Evolutionary conservation across 1,284 basidiomycete species (phyloP), one percentile per base, ranked within the genome.

Genomic region (Cutaneotrichosporon arboriforme): DNA sequence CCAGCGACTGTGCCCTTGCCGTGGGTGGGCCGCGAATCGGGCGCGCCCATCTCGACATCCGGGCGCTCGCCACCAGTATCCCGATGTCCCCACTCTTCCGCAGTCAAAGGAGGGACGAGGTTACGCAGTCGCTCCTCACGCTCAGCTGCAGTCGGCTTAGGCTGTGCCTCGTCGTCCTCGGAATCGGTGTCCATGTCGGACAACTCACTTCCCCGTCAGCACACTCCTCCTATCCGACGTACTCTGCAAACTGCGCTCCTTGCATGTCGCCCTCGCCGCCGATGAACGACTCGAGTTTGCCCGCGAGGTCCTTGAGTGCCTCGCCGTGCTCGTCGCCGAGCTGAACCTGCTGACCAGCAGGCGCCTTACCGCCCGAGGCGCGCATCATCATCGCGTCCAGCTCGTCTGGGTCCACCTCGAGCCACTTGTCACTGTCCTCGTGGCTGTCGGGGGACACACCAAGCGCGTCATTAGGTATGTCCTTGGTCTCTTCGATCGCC

Each of bases 241-340:
- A 94, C 90, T 93, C 91, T 46, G 85, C 83, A 65, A 97, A 93
- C 57, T 80, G 75, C 0, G 90, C 92, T 1, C 92, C 92, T 62
- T 90, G 85, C 5, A 94, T 58, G 59, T 88, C 85, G 5, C 92
- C 92, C 68, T 91, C 76, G 2, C 87, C 90, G 61, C 90, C 85
- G 2, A 97, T 83, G 68, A 97, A 97, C 26, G 80, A 78, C 65
- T 89, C 85, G 0, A 97, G 88, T 70, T 90, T 88, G 58, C 81
- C 77, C 10, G 92, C 90, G 46, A 97, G 79, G 58, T 82, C 80
- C 61, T 83, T 82, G 41, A 97, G 74, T 51, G 81, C 83, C 15
- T 79, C 70, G 2, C 89, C 85, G 65, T 90, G 85, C 51, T 81
- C 80, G 33, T 82, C 68, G 1, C 63, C 67, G 2, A 70, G 63